These are phyloP conservation scores for Gaeumannomyces tritici DNA, from an alignment of 2,329 filamentous ascomycete genomes.

Conservation along the genomic window DNA sequence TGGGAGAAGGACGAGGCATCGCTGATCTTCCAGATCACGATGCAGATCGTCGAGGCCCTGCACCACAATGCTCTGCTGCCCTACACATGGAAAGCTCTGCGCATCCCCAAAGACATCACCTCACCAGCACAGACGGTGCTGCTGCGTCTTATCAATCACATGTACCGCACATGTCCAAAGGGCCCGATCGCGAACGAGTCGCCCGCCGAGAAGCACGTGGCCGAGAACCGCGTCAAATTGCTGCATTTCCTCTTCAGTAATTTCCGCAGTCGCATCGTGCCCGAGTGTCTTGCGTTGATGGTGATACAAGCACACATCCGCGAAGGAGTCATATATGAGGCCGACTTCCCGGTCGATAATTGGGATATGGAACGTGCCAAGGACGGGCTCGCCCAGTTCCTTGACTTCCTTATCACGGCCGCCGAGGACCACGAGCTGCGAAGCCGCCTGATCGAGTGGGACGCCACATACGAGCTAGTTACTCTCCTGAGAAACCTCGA, in stretches of 20 bases:
- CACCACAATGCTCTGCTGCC: conserved; percentile 83
- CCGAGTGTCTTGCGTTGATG: conserved; percentile 89
- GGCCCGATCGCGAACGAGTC: conserved; percentile 28
- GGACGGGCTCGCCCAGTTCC: conserved; percentile 86
- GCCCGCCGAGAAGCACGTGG: conserved; percentile 30
- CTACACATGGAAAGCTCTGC: conserved; percentile 83
- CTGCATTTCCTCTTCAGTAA: conserved; percentile 89
- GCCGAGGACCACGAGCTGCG: conserved; percentile 80
- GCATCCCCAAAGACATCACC: conserved; percentile 91
- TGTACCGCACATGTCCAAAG: conserved; percentile 50
- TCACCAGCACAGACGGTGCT: conserved; percentile 91
- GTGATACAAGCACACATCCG: conserved; percentile 87
- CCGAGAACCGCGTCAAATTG: conserved; percentile 46
- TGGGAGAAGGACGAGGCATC: conserved; percentile 94
- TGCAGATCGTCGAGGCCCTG: conserved; percentile 89
- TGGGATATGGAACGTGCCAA: conserved; percentile 98
- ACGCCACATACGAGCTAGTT: conserved; percentile 80
- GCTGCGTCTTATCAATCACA: conserved; percentile 80
- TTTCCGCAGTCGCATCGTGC: conserved; percentile 86
- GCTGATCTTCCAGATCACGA: conserved; percentile 92
- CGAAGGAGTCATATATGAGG: conserved; percentile 61
- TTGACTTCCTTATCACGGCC: conserved; percentile 86
- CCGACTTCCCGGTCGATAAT: conserved; percentile 86
- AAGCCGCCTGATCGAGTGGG: conserved; percentile 80
- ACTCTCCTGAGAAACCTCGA: conserved; percentile 82